Conservation (phyloP, 2,329 filamentous ascomycete genomes). For the Trichoderma citrinoviride region DNA sequence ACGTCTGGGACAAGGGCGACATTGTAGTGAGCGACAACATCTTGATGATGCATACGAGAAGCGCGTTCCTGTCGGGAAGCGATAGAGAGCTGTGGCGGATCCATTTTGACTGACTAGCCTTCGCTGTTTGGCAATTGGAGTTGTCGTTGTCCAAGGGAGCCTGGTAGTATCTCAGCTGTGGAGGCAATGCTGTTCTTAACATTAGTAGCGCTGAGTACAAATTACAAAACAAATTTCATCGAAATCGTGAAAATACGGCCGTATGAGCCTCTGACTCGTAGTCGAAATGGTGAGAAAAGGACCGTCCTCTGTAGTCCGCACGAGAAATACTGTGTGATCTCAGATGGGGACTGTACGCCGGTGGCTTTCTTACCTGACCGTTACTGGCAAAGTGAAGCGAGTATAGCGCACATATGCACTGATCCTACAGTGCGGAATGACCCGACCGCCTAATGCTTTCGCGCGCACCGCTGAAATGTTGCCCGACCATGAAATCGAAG, state of each 20-base stretch:
- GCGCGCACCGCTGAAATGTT: not conserved
- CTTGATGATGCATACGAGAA: constrained; percentile 49
- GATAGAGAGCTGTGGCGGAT: constrained; percentile 51
- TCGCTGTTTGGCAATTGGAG: not conserved
- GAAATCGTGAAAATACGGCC: too few species aligned
- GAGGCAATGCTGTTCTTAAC: not conserved
- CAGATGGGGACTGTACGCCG: not conserved
- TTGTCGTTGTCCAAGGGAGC: not conserved
- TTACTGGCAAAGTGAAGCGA: too few species aligned
- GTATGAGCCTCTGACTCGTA: too few species aligned
- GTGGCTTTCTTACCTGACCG: not conserved
- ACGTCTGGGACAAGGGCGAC: constrained; percentile 55
- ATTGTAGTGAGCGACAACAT: constrained; percentile 53
- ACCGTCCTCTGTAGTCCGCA: too few species aligned
- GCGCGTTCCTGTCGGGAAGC: constrained; percentile 43
- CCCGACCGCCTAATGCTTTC: not conserved
- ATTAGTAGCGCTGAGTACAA: too few species aligned
- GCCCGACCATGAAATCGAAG: not conserved
- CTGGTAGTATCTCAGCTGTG: not conserved
- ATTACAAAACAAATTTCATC: too few species aligned
- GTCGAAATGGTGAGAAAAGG: too few species aligned
- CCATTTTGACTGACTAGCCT: constrained; percentile 42
- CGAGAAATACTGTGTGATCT: too few species aligned
- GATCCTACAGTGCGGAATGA: not conserved
- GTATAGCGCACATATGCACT: not conserved